Evolutionary conservation across 2,329 filamentous ascomycete species (phyloP).

Genomic region (Penicillium janthinellum): DNA sequence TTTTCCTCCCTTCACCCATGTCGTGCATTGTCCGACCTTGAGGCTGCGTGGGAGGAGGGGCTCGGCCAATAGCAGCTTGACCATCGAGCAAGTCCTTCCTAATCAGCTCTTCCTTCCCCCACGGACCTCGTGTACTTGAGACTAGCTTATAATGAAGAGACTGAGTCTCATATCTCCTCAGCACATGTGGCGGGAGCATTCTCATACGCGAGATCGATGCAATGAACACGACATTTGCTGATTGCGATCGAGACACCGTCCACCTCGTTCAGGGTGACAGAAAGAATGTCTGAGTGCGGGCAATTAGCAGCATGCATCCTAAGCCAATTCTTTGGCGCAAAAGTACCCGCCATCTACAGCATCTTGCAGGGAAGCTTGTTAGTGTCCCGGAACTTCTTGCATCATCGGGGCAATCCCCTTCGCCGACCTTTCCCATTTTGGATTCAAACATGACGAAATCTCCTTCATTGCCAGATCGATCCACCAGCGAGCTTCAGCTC

Average conservation of each 20-base stretch:
- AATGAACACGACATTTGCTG: background rate
- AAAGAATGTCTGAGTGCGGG: background rate
- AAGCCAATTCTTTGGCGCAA: background rate
- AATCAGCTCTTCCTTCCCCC: background rate
- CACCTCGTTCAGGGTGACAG: background rate
- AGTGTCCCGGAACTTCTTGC: constrained; percentile 21
- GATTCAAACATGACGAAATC: background rate
- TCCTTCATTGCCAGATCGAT: background rate
- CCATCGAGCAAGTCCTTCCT: constrained; percentile 5
- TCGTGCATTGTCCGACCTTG: constrained; percentile 27
- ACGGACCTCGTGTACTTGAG: constrained; percentile 12
- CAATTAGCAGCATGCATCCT: background rate
- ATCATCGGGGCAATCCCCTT: constrained; percentile 1
- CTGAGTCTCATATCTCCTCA: background rate
- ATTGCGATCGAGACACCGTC: background rate
- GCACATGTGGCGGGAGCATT: background rate
- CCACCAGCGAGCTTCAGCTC: constrained; percentile 3
- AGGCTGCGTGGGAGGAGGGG: constrained; percentile 14
- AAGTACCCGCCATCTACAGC: background rate
- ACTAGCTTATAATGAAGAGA: background rate
- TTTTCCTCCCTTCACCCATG: constrained; percentile 7
- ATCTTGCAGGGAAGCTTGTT: constrained; percentile 3
- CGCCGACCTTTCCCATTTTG: constrained; percentile 9
- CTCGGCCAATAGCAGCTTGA: constrained; percentile 11
- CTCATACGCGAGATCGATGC: background rate